Evolutionary conservation across 1,284 basidiomycete species (phyloP).

Genomic region (Fomitopsis pinicola): DNA sequence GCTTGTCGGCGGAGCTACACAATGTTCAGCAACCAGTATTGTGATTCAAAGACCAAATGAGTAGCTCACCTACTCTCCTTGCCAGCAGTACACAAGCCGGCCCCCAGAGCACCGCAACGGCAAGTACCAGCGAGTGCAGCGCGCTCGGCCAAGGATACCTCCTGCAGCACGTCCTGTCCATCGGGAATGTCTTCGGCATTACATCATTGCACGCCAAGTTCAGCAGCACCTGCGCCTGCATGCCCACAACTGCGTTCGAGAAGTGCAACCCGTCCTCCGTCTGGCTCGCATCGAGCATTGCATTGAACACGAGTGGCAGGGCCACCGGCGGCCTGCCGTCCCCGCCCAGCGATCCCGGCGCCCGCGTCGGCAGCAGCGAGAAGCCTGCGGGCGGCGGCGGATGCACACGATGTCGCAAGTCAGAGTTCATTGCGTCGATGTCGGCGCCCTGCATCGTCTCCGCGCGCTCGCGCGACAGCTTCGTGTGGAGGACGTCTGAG

Average conservation of each 20-base stretch:
- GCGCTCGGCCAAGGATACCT: slow-evolving; percentile 66
- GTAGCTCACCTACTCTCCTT: slow-evolving; percentile 29
- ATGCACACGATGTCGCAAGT: slow-evolving; percentile 66
- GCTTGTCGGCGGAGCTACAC: slow-evolving; percentile 24
- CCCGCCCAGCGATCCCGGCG: slow-evolving; percentile 16
- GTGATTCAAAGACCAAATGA: background rate
- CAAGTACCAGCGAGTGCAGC: slow-evolving; percentile 58
- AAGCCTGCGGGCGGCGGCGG: slow-evolving; percentile 30
- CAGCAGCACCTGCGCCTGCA: slow-evolving; percentile 78
- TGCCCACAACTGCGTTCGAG: slow-evolving; percentile 54
- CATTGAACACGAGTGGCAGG: slow-evolving; percentile 75
- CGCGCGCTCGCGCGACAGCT: slow-evolving; percentile 60
- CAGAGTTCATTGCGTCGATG: slow-evolving; percentile 86
- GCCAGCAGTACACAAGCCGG: slow-evolving; percentile 42
- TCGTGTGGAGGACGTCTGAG: slow-evolving; percentile 56
- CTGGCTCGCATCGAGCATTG: slow-evolving; percentile 66
- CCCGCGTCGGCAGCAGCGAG: slow-evolving; percentile 23
- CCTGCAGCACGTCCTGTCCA: slow-evolving; percentile 82
- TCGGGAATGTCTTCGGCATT: slow-evolving; percentile 64
- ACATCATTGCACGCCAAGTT: slow-evolving; percentile 79
- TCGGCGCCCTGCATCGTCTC: slow-evolving; percentile 69
- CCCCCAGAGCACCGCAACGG: slow-evolving; percentile 50
- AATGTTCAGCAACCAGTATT: background rate
- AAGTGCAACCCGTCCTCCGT: slow-evolving; percentile 86
- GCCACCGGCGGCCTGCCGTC: slow-evolving; percentile 36